Percentiles rank a stretch among this genome's conserved stretches.
phyloP scores from a whole-genome alignment of 1,284 basidiomycete genomes.

The Ustilago hordei region DNA sequence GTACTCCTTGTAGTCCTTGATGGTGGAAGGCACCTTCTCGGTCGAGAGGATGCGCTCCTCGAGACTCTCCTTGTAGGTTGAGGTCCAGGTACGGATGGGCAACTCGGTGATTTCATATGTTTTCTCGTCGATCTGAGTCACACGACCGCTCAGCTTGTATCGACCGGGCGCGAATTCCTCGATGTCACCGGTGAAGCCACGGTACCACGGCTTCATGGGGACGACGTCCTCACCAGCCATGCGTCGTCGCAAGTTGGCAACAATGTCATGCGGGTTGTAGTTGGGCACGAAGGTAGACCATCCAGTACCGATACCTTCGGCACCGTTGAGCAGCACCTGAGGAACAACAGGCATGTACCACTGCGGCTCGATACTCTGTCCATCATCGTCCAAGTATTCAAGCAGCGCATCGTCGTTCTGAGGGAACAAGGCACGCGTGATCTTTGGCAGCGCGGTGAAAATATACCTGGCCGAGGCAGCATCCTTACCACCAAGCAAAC shows the following conservation, averaged over 20 bases:
- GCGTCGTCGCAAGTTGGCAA: constrained; percentile 85
- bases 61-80: constrained; percentile 88
- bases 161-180: constrained; percentile 84
- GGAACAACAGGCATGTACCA: constrained; percentile 94
- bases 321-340: constrained; percentile 90
- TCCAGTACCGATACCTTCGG: constrained; percentile 97
- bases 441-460: constrained; percentile 83
- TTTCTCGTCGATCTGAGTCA: constrained; percentile 82
- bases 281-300: constrained; percentile 96
- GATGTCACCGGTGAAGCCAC: constrained; percentile 88
- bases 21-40: constrained; percentile 76
- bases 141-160: constrained; percentile 85
- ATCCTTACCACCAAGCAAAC: constrained; percentile 72
- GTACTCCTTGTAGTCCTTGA: constrained; percentile 72
- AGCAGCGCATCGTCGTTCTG: constrained; percentile 86
- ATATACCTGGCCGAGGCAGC: constrained; percentile 98
- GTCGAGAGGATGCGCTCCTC: constrained; percentile 76
- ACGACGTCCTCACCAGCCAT: constrained; percentile 88
- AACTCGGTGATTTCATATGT: constrained; percentile 96
- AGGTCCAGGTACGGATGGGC: constrained; percentile 95
- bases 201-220: constrained; percentile 95
- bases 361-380: constrained; percentile 88
- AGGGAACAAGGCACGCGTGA: constrained; percentile 85
- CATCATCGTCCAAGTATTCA: constrained; percentile 88
- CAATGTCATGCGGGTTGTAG: constrained; percentile 92